Conservation (phyloP, 495 filamentous ascomycete genomes). For the Hyaloscypha finlandica region DNA sequence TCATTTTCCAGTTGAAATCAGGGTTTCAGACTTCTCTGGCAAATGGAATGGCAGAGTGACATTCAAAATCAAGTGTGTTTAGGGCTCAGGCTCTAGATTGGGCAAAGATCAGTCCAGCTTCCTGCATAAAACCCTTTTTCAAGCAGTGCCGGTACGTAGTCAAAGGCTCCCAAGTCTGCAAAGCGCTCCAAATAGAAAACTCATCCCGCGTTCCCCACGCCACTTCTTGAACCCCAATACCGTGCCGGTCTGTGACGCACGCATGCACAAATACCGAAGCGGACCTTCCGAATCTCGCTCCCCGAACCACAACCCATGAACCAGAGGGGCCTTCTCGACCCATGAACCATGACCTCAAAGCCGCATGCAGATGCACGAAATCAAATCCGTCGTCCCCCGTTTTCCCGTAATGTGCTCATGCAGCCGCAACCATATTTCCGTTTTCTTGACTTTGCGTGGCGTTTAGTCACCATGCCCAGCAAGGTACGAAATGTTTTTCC, state of each 20-base stretch:
- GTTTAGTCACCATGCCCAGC: constrained; percentile 42
- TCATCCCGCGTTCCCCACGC: not conserved
- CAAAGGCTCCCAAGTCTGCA: no score
- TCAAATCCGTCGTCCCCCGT: not conserved
- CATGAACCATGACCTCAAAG: not conserved
- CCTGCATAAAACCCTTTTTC: no score
- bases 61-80: no score
- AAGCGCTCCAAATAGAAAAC: no score
- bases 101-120: no score
- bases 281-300: not conserved
- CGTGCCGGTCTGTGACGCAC: no score
- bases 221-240: not conserved
- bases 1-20: no score
- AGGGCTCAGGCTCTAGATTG: no score
- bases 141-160: no score
- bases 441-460: not conserved
- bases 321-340: not conserved
- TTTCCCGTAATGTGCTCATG: not conserved
- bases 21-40: no score
- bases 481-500: constrained; percentile 54
- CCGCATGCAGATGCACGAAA: not conserved
- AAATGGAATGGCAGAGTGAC: no score
- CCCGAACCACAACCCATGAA: not conserved
- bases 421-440: not conserved
- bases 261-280: not conserved